Evolutionary conservation across 148 eudicot species (phyloP).

Genomic region (Nepenthes gracilis): DNA sequence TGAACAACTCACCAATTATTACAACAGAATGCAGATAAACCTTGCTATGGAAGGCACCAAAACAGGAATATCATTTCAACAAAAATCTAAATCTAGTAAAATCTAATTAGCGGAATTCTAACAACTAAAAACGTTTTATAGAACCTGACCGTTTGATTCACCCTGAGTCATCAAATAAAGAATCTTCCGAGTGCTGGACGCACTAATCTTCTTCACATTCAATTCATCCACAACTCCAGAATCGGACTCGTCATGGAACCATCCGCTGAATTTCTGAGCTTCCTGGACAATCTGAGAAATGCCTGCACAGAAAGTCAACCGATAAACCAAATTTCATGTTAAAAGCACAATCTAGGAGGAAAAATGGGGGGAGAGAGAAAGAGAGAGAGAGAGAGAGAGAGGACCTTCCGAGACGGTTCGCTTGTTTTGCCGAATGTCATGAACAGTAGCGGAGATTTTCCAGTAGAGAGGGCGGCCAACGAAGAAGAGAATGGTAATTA

Average conservation of each 20-base stretch:
- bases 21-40: too few relatives aligned
- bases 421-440: constrained; percentile 40
- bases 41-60: too few relatives aligned
- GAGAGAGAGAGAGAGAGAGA: constrained; percentile 3
- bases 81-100: too few relatives aligned
- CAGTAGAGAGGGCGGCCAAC: constrained; percentile 52
- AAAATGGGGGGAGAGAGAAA: background rate
- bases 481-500: constrained; percentile 27
- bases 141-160: too few relatives aligned
- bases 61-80: too few relatives aligned
- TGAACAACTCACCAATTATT: too few relatives aligned
- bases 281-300: constrained; percentile 34
- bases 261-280: constrained; percentile 42
- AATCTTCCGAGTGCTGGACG: too few relatives aligned
- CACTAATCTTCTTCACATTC: too few relatives aligned
- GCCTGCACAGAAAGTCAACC: constrained; percentile 10
- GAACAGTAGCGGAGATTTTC: constrained; percentile 54
- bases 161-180: too few relatives aligned
- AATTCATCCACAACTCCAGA: constrained; percentile 10
- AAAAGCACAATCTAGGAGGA: background rate
- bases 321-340: background rate
- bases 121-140: too few relatives aligned
- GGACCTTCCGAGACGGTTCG: constrained; percentile 45
- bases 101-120: too few relatives aligned
- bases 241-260: constrained; percentile 34